Evolutionary conservation across 202 grass and related monocot genomes (phyloP).

Genomic region (Setaria viridis): DNA sequence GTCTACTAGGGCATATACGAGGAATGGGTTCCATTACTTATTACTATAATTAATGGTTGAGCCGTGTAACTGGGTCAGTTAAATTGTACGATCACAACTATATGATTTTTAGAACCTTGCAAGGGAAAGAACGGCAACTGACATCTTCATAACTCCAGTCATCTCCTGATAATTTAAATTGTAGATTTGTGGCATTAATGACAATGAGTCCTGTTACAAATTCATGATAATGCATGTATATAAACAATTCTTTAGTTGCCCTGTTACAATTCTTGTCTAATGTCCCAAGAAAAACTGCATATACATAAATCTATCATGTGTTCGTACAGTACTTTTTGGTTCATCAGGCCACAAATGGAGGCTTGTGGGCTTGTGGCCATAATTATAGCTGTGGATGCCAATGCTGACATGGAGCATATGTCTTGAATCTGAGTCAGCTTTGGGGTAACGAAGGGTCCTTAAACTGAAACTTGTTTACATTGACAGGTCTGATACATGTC

Average conservation of each 20-base stretch:
- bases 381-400: not conserved
- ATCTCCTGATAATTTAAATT: not conserved
- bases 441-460: not conserved
- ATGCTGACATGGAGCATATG: not conserved
- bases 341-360: not conserved
- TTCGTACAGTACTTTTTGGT: not conserved
- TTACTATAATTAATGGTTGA: not conserved
- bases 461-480: not conserved
- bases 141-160: not conserved
- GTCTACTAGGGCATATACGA: not conserved
- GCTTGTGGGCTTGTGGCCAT: not conserved
- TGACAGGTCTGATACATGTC: not conserved
- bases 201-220: not conserved
- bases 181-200: conserved; percentile 22
- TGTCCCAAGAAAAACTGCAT: not conserved
- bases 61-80: not conserved
- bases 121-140: not conserved
- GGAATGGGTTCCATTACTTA: not conserved
- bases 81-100: not conserved
- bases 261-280: not conserved
- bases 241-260: too few relatives aligned
- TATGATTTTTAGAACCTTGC: not conserved
- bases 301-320: not conserved
- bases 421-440: not conserved
- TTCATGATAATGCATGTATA: conserved; percentile 35